Evolutionary conservation across 2,329 filamentous ascomycete species (phyloP).

Genomic region (Fusarium buxicola): DNA sequence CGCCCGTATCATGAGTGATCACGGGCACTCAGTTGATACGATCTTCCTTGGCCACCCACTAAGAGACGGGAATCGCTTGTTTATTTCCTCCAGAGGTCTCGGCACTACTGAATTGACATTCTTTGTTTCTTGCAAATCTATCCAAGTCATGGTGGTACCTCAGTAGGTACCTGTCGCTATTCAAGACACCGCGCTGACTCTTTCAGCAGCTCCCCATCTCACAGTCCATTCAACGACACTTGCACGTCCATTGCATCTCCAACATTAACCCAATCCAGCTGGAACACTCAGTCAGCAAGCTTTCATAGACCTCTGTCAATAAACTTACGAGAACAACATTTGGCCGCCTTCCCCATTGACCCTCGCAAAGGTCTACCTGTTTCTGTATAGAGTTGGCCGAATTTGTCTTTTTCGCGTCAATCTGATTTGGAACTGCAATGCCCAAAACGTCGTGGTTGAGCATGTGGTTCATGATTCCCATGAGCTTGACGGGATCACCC

Average conservation of each 20-base stretch:
- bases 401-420: constrained; percentile 50
- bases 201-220: too few species aligned
- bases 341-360: constrained; percentile 36
- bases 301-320: not conserved
- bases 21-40: too few species aligned
- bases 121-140: too few species aligned
- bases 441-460: constrained; percentile 47
- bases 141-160: too few species aligned
- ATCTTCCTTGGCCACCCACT: too few species aligned
- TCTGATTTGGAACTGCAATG: constrained; percentile 49
- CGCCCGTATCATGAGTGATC: too few species aligned
- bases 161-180: too few species aligned
- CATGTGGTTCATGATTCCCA: constrained; percentile 47
- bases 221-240: constrained; percentile 53
- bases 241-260: constrained; percentile 56
- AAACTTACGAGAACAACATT: constrained; percentile 47
- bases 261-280: constrained; percentile 58
- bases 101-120: too few species aligned
- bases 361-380: constrained; percentile 43
- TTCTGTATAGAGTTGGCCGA: constrained; percentile 47
- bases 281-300: constrained; percentile 10
- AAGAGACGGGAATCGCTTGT: too few species aligned
- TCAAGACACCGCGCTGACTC: too few species aligned
- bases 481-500: constrained; percentile 38
- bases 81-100: too few species aligned